These are phyloP conservation scores for Sodiomyces alkalinus DNA, from an alignment of 2,329 filamentous ascomycete genomes.

Conservation along the genomic window DNA sequence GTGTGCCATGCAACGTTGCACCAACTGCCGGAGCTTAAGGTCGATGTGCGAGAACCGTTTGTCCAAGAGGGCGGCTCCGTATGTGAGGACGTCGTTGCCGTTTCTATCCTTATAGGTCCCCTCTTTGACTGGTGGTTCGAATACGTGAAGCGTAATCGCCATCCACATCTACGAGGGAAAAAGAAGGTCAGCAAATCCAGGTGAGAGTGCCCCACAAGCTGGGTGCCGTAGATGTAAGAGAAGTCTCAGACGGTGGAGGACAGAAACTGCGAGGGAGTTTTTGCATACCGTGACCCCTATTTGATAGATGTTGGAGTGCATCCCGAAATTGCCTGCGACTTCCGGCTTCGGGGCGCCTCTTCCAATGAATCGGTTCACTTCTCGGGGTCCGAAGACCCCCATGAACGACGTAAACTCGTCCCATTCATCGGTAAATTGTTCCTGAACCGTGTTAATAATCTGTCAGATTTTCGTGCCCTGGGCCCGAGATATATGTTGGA, in stretches of 20 bases:
- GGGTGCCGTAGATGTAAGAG: not conserved
- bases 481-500: not conserved
- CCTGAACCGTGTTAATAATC: conserved; percentile 4
- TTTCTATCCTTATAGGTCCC: no score
- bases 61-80: conserved; percentile 4
- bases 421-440: conserved; percentile 8
- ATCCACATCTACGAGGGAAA: conserved; percentile 5
- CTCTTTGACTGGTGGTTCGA: not conserved
- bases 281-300: conserved; percentile 8
- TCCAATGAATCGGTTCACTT: not conserved
- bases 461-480: no score
- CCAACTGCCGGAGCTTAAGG: conserved; percentile 8
- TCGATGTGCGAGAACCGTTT: conserved; percentile 8
- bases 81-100: conserved; percentile 1
- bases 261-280: no score
- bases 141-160: conserved; percentile 4
- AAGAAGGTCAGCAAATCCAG: not conserved
- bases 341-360: conserved; percentile 1
- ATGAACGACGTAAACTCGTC: conserved; percentile 1
- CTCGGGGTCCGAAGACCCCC: not conserved
- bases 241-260: no score
- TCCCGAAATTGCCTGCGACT: conserved; percentile 9
- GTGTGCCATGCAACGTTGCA: conserved; percentile 13
- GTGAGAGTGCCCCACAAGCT: not conserved
- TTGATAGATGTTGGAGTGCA: conserved; percentile 8